A percentile compares a stretch with the other conserved stretches of the same genome.
Evolutionary conservation across 1,284 basidiomycete species (phyloP).

Genomic region (Inonotus hispidus): DNA sequence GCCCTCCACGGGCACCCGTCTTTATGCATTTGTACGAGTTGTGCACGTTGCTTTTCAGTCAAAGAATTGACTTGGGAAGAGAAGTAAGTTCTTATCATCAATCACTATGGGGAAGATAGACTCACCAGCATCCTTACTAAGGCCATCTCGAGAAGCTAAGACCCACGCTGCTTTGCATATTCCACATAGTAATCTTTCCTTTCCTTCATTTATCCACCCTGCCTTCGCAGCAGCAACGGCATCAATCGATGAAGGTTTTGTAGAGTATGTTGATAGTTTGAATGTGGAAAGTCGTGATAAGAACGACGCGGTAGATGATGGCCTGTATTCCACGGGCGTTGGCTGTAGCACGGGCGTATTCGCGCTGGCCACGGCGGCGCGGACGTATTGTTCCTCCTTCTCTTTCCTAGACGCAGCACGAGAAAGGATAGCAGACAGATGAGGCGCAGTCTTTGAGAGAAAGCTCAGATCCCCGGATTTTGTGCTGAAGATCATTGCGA

Average conservation of each 20-base stretch:
- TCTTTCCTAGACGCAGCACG: slow-evolving; percentile 56
- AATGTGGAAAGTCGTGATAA: slow-evolving; percentile 66
- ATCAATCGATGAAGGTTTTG: slow-evolving; percentile 66
- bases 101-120: slow-evolving; percentile 21
- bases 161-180: slow-evolving; percentile 70
- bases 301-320: slow-evolving; percentile 68
- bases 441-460: slow-evolving; percentile 54
- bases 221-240: slow-evolving; percentile 73
- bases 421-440: slow-evolving; percentile 59
- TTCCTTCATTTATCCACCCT: slow-evolving; percentile 75
- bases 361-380: slow-evolving; percentile 21
- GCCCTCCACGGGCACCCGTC: slow-evolving; percentile 76
- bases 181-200: slow-evolving; percentile 67
- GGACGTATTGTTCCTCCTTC: slow-evolving; percentile 40
- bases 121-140: slow-evolving; percentile 72
- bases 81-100: slow-evolving; percentile 5
- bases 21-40: slow-evolving; percentile 66
- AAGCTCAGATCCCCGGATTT: slow-evolving; percentile 25
- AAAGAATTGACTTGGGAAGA: slow-evolving; percentile 55
- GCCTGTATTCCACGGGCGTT: slow-evolving; percentile 59
- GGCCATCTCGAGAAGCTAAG: slow-evolving; percentile 55
- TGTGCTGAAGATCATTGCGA: slow-evolving; percentile 20
- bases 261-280: slow-evolving; percentile 71
- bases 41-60: slow-evolving; percentile 62
- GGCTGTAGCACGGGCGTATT: slow-evolving; percentile 27